Evolutionary conservation across 305 asterid species (phyloP).

Genomic region (Solanum chacoense): DNA sequence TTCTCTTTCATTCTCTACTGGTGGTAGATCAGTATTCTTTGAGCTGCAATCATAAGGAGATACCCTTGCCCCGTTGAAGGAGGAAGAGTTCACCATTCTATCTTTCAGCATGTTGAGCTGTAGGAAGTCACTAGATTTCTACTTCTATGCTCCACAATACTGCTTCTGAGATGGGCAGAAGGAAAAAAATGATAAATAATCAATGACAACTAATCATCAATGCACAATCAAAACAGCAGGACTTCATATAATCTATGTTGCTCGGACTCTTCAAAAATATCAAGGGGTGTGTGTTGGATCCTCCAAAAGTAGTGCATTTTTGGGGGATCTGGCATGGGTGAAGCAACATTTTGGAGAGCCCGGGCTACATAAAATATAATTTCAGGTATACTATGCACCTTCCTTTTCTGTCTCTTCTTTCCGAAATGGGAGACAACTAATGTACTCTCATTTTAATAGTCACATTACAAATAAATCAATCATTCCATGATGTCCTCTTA

Average conservation of each 20-base stretch:
- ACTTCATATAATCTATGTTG: not conserved
- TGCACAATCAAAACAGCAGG: not conserved
- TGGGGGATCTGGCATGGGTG: not conserved
- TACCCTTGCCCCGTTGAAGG: conserved; percentile 36
- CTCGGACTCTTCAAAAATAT: not conserved
- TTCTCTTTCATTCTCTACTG: conserved; percentile 36
- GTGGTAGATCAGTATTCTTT: conserved; percentile 21
- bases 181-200: not conserved
- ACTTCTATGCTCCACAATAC: conserved; percentile 13
- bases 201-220: not conserved
- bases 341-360: not conserved
- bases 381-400: not conserved
- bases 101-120: conserved; percentile 62
- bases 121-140: not conserved
- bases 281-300: not conserved
- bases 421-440: not conserved
- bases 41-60: conserved; percentile 52
- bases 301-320: not conserved
- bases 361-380: not conserved
- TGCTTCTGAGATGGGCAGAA: conserved; percentile 5
- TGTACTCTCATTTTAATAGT: not conserved
- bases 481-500: not conserved
- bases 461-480: not conserved
- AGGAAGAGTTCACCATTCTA: conserved; percentile 34
- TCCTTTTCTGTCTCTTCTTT: not conserved